These are phyloP conservation scores for Jatropha podagrica DNA, from an alignment of 441 rosid species.

Conservation along the genomic window DNA sequence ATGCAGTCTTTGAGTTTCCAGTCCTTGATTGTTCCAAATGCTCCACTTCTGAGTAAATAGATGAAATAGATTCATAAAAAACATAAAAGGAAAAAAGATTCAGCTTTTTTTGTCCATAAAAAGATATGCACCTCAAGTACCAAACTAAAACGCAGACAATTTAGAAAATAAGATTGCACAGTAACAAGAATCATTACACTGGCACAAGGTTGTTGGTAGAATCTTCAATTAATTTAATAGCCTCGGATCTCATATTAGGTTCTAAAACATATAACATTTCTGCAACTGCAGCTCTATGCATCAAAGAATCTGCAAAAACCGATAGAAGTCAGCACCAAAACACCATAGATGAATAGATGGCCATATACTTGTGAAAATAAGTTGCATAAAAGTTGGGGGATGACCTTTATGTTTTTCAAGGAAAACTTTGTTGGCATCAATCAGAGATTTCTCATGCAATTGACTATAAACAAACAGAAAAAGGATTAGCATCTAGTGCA, in stretches of 20 bases:
- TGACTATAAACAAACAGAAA: conserved; percentile 48
- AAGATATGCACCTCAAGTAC: background rate
- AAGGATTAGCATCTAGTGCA: background rate
- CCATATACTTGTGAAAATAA: background rate
- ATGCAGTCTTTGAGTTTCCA: conserved; percentile 96
- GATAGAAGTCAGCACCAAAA: conserved; percentile 5
- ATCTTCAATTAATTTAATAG: conserved; percentile 84
- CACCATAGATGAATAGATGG: background rate
- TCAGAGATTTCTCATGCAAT: conserved; percentile 72
- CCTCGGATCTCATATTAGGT: conserved; percentile 71
- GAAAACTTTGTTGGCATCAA: conserved; percentile 76
- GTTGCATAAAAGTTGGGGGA: conserved; percentile 16
- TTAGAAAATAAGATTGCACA: conserved; percentile 14
- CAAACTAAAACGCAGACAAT: conserved; percentile 1
- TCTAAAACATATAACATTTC: conserved; percentile 81
- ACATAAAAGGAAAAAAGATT: background rate
- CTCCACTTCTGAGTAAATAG: conserved; percentile 51
- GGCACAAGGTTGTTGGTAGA: conserved; percentile 54
- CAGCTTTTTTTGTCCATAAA: conserved; percentile 5
- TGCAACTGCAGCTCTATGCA: conserved; percentile 96
- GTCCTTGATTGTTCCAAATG: conserved; percentile 53
- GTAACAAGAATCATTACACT: conserved; percentile 40
- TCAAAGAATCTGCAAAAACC: conserved; percentile 69
- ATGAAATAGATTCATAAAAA: background rate
- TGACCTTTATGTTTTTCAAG: conserved; percentile 79